A percentile compares a stretch with the other conserved stretches of the same genome.
phyloP scores from a whole-genome alignment of 2,329 filamentous ascomycete genomes.

The Microcyclospora tardicrescens region DNA sequence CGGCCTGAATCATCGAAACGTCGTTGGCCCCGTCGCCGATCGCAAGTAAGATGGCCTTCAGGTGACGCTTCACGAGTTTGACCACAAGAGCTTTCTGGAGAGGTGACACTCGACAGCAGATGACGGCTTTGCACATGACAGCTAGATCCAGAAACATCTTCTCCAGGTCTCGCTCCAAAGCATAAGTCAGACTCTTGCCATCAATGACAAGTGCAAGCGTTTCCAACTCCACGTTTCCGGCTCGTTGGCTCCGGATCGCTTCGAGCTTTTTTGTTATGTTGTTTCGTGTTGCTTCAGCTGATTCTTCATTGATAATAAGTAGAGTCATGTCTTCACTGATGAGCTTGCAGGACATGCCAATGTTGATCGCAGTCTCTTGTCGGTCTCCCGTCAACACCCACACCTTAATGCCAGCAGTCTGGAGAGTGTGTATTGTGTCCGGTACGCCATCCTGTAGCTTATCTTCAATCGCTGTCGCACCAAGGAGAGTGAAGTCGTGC shows the following conservation, averaged over 20 bases:
- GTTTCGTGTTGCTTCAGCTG: constrained; percentile 61
- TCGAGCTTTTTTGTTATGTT: constrained; percentile 90
- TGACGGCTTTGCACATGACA: constrained; percentile 94
- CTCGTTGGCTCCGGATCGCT: constrained; percentile 72
- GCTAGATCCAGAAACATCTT: constrained; percentile 88
- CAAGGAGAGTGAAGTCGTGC: constrained; percentile 77
- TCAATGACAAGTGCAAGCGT: constrained; percentile 88
- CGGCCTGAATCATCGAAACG: constrained; percentile 99
- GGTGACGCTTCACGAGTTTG: constrained; percentile 91
- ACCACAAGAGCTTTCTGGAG: constrained; percentile 95
- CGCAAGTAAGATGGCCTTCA: constrained; percentile 81
- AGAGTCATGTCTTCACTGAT: constrained; percentile 98
- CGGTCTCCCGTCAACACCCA: constrained; percentile 97
- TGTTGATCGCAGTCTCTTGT: constrained; percentile 98
- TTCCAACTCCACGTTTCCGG: constrained; percentile 65
- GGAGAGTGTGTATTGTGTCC: constrained; percentile 93
- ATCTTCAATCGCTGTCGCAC: constrained; percentile 95
- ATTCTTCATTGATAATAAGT: constrained; percentile 89
- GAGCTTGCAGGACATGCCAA: constrained; percentile 98
- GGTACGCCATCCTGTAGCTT: constrained; percentile 92
- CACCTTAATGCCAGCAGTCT: constrained; percentile 94
- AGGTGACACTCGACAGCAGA: constrained; percentile 91
- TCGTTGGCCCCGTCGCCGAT: constrained; percentile 98
- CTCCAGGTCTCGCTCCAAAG: constrained; percentile 85
- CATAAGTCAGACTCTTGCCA: constrained; percentile 86